These are phyloP conservation scores for Pseudocercospora cruenta DNA, from an alignment of 2,329 filamentous ascomycete species.

Conservation along the genomic window DNA sequence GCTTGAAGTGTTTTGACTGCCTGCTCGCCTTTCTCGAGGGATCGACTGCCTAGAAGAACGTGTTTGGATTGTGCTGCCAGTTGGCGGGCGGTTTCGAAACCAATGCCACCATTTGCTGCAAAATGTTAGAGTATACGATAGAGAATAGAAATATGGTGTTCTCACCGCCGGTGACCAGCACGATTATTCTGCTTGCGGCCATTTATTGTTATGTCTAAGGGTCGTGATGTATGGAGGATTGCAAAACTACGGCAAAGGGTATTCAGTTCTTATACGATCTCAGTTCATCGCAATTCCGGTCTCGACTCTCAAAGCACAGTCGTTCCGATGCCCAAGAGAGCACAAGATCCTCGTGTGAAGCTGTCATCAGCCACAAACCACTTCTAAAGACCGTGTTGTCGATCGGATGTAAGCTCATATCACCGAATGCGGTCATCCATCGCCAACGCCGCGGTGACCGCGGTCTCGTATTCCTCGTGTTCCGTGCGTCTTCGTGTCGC, in stretches of 20 bases:
- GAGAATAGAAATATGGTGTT: conserved; percentile 8
- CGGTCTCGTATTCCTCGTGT: background rate
- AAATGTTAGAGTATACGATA: background rate
- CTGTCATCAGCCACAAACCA: background rate
- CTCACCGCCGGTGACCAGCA: conserved; percentile 45
- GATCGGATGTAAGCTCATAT: background rate
- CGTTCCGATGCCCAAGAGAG: background rate
- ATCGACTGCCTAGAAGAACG: conserved; percentile 46
- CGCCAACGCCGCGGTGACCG: no score
- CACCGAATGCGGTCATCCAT: background rate
- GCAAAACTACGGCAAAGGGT: background rate
- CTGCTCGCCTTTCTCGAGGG: conserved; percentile 43
- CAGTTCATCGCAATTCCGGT: background rate
- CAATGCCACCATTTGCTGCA: conserved; percentile 51
- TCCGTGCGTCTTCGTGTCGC: background rate
- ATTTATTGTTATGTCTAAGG: conserved; percentile 8
- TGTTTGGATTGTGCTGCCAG: conserved; percentile 40
- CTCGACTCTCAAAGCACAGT: background rate
- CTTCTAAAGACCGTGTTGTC: background rate
- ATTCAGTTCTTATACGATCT: background rate
- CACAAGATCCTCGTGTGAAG: background rate
- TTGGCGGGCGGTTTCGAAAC: conserved; percentile 47
- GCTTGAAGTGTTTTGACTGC: conserved; percentile 35
- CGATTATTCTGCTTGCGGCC: conserved; percentile 34
- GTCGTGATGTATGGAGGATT: no score